Base-by-base conservation (phyloP, 1,284 basidiomycete genomes). In the Chondrostereum purpureum region DNA sequence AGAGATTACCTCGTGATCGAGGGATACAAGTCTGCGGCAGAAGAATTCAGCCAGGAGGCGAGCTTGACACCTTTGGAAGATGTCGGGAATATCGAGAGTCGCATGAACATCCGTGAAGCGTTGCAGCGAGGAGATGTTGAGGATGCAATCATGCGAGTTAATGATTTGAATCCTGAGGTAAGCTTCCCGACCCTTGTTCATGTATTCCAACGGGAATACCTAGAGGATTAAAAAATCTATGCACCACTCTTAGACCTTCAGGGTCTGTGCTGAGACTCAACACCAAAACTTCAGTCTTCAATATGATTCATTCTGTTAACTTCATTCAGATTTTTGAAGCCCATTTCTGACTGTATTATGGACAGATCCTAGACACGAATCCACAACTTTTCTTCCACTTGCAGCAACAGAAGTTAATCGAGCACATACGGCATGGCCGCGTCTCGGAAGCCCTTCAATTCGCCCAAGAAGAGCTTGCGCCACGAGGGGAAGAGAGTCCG, bases 1-100 rank as follows among this genome's bases (percentile, higher is more conserved):
- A 94, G 97, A 83, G 92, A 99, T 64, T 99, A 97, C 64, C 84
- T 99, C 48, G 88, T 98, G 51, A 92, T 96, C 46, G 94, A 98
- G 62, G 95, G 95, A 2, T 97, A 95, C 74, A 93, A 94, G 60
- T 84, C 90, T 17, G 93, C 96, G 1, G 95, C 96, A 1, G 88
- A 95, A 58, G 86, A 92, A 61, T 97, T 99, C 61, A 86, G 90
- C 50, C 77, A 80, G 43, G 95, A 99, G 63, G 87, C 93, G 2
- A 82, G 82, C 27, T 69, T 97, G 37, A 66, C 75, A 4, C 77
- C 86, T 0, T 75, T 78, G 3, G 82, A 93, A 38, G 93, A 97
- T 58, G 86, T 93, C 59, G 88, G 90, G 42, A 88, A 83, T 56
- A 96, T 99, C 51, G 89, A 94, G 62, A 91, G 88, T 53, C 75